Percentiles rank a stretch among this genome's conserved stretches.
phyloP scores from a whole-genome alignment of 2,329 filamentous ascomycete genomes.

The Didymella exigua region DNA sequence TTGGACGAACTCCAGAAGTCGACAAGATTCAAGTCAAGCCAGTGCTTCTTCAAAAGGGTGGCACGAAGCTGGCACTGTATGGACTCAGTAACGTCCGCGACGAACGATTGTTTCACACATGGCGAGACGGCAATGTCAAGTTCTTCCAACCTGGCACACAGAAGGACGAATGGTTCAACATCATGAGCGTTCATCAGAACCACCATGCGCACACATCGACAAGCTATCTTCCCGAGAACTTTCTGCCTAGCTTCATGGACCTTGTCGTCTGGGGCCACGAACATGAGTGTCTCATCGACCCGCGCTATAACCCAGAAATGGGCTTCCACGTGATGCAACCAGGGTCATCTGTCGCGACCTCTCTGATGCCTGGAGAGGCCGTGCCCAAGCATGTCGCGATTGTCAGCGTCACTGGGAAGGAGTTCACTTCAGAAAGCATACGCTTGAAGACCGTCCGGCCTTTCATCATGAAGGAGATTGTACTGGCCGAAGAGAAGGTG shows the following conservation, averaged over 20 bases:
- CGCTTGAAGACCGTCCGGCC: conserved; percentile 87
- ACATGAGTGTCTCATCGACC: conserved; percentile 92
- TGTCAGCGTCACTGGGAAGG: conserved; percentile 78
- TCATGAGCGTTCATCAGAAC: conserved; percentile 95
- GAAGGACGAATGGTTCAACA: conserved; percentile 90
- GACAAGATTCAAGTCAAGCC: conserved; percentile 95
- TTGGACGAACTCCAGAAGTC: conserved; percentile 85
- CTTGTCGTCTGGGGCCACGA: conserved; percentile 97
- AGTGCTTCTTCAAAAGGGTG: conserved; percentile 88
- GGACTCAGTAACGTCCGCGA: conserved; percentile 96
- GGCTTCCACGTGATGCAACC: conserved; percentile 97
- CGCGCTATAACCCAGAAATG: conserved; percentile 79
- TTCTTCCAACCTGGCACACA: conserved; percentile 86
- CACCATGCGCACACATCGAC: conserved; percentile 91
- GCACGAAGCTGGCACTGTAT: conserved; percentile 90
- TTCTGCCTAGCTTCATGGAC: conserved; percentile 88
- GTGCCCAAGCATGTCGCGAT: conserved; percentile 90
- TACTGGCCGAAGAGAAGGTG: conserved; percentile 73
- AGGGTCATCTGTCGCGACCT: conserved; percentile 94
- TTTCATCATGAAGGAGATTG: conserved; percentile 84
- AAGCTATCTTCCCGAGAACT: conserved; percentile 91
- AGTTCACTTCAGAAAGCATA: conserved; percentile 80
- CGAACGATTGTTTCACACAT: conserved; percentile 91
- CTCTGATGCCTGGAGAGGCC: conserved; percentile 85
- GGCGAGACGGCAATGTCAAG: conserved; percentile 89